Base-by-base conservation (phyloP, 1,284 basidiomycete genomes). In the Mycena citricolor region DNA sequence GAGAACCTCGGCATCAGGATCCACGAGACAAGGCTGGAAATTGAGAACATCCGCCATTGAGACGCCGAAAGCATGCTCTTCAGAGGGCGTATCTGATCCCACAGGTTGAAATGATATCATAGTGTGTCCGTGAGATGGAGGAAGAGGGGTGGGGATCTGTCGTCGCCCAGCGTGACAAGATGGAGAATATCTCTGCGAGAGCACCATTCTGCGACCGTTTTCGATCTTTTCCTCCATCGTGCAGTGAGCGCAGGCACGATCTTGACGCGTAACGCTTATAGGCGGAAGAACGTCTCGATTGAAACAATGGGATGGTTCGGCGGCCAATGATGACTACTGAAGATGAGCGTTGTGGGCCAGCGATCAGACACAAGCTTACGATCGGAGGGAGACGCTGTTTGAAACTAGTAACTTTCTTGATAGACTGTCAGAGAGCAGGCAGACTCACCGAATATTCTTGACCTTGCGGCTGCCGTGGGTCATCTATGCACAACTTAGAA, bases 31-130 rank as follows among this genome's bases (percentile, higher is more conserved):
- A 21, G 31, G 35, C 16, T 47, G 39, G 14, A 49, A 52, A 14
- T 45, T 44, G 26, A 52, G 47, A 23, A 52, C 49, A 26, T 52
- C 51, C 5, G 47, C 47, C 51, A 52, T 52, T 12, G 39, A 46
- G 16, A 52, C 51, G 7, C 51, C 51, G 26, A 49, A 52, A 8
- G 36, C 33, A 19, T 47, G 46, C 13, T 44, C 44, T n/a, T n/a
- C n/a, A n/a, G n/a, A n/a, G 8, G 50, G 24, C 24, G 42, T 35
- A 10, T 43, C 32, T 31, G 28, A 33, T 11, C 37, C 29, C 25
- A 44, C 46, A 13, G 51, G 51, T 16, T 52, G 51, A 26, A 52
- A 52, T 2, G 46, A 14, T 3, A 52, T 46, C 43, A 52, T 45
- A 1, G 42, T 52, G 32, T 52, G 51, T n/a, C 51, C 51, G 30